Evolutionary conservation across 495 filamentous ascomycete species (phyloP).

Genomic region (Thermothielavioides terrestris): DNA sequence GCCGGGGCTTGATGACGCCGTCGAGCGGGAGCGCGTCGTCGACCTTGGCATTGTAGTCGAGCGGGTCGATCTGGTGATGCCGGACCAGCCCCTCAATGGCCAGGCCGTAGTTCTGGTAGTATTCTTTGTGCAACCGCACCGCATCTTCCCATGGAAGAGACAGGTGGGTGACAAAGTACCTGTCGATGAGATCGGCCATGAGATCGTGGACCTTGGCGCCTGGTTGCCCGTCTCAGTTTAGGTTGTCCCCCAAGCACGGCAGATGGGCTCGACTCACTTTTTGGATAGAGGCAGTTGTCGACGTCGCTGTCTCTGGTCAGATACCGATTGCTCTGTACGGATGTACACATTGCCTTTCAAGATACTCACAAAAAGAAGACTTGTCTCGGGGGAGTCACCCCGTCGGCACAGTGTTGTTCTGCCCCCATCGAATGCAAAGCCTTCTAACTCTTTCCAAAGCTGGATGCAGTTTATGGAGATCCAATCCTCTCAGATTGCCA

Average conservation of each 20-base stretch:
- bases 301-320: conserved; percentile 53
- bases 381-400: conserved; percentile 16
- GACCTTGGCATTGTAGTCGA: conserved; percentile 89
- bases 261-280: conserved; percentile 39
- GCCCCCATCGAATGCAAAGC: too few species aligned
- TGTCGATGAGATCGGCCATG: conserved; percentile 68
- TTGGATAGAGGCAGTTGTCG: conserved; percentile 84
- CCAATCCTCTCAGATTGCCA: too few species aligned
- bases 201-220: conserved; percentile 62
- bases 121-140: conserved; percentile 70
- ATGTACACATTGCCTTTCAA: not conserved
- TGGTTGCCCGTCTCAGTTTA: conserved; percentile 21
- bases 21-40: conserved; percentile 94
- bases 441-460: too few species aligned
- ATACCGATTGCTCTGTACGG: not conserved
- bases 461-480: not conserved
- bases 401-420: conserved; percentile 3
- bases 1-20: conserved; percentile 65
- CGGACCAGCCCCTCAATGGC: conserved; percentile 92
- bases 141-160: conserved; percentile 65
- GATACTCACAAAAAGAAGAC: conserved; percentile 42
- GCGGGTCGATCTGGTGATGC: conserved; percentile 89
- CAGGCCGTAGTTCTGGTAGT: conserved; percentile 92
- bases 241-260: not conserved
- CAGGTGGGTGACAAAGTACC: conserved; percentile 75